These are phyloP conservation scores for Globisporangium abappressorium DNA, from an alignment of 352 stramenopile genomes.

Conservation along the genomic window DNA sequence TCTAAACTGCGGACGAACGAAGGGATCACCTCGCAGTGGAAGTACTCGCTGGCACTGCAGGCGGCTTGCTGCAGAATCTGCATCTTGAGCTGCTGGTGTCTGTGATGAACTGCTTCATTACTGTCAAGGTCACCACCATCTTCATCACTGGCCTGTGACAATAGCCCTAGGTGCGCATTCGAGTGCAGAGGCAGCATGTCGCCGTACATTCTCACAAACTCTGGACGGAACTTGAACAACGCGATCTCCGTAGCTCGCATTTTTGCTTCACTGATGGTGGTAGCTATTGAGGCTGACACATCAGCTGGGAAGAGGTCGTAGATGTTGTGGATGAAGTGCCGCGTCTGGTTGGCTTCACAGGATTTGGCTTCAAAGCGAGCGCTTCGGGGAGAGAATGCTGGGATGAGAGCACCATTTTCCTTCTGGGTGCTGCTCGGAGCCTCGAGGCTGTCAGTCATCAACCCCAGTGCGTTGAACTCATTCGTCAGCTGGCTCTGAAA, in stretches of 20 bases:
- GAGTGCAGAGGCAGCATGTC: constrained; percentile 34
- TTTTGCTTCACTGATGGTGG: constrained; percentile 16
- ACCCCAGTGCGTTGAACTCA: constrained; percentile 28
- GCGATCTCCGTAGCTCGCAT: constrained; percentile 12
- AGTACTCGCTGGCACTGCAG: constrained; percentile 33
- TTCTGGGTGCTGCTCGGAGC: background rate
- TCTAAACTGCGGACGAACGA: constrained; percentile 48
- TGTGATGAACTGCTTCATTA: background rate
- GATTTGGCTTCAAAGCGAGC: constrained; percentile 11
- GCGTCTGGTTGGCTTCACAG: background rate
- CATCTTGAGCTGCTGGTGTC: constrained; percentile 21
- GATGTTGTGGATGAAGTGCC: constrained; percentile 25
- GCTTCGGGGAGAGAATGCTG: constrained; percentile 2
- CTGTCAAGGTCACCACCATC: background rate
- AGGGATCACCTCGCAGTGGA: constrained; percentile 40
- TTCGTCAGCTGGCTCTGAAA: constrained; percentile 18
- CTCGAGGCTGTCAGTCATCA: constrained; percentile 33
- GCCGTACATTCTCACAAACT: constrained; percentile 46
- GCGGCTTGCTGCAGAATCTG: constrained; percentile 36
- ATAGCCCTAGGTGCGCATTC: constrained; percentile 21
- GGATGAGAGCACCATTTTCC: background rate
- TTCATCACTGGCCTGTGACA: background rate
- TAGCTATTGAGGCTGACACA: constrained; percentile 5
- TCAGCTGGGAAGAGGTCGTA: constrained; percentile 34
- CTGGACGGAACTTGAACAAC: constrained; percentile 41